Conservation (phyloP, 2,329 filamentous ascomycete genomes). For the Aureobasidium namibiae region DNA sequence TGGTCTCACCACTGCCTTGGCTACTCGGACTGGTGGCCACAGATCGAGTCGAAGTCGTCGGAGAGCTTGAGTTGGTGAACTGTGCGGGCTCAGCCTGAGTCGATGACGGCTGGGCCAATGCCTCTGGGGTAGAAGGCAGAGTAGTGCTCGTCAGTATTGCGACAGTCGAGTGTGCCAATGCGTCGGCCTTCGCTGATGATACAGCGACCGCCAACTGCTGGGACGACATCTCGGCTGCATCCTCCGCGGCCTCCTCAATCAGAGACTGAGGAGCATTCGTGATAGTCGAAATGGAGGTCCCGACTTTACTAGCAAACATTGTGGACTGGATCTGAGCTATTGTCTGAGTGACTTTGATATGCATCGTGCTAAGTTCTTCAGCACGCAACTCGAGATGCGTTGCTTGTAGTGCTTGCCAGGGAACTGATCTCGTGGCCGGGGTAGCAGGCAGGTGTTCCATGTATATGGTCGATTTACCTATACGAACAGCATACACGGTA, state of each 20-base stretch:
- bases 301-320: neutral
- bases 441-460: neutral
- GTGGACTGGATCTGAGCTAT: neutral
- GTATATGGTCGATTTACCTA: neutral
- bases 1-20: neutral
- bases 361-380: neutral
- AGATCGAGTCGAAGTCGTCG: neutral
- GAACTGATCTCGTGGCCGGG: neutral
- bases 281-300: neutral
- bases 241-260: neutral
- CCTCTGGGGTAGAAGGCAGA: too few relatives aligned
- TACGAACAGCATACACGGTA: neutral
- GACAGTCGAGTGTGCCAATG: neutral
- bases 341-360: slow-evolving; percentile 3
- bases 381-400: neutral
- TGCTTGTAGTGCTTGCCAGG: neutral
- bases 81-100: neutral
- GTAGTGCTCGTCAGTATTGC: neutral
- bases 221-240: neutral
- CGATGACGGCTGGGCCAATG: neutral
- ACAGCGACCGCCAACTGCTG: neutral
- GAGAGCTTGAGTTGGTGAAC: neutral
- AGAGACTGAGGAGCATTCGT: neutral
- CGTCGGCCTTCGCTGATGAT: neutral
- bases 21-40: neutral